These are phyloP conservation scores for Fusarium phyllophilum DNA, from an alignment of 2,329 filamentous ascomycete genomes.

Conservation along the genomic window DNA sequence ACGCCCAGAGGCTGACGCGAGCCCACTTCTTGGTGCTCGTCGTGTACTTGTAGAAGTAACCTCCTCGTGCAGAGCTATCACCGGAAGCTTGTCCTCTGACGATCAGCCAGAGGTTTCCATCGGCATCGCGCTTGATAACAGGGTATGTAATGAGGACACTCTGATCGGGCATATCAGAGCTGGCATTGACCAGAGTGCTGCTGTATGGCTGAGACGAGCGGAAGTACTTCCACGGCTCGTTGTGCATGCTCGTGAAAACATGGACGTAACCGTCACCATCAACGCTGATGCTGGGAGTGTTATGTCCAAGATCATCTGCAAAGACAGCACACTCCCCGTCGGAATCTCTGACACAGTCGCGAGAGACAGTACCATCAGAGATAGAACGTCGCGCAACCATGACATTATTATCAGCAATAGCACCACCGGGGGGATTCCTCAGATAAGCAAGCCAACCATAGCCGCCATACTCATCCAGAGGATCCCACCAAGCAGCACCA, in stretches of 20 bases:
- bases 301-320: constrained; percentile 40
- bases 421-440: constrained; percentile 37
- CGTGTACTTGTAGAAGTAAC: constrained; percentile 25
- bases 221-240: constrained; percentile 42
- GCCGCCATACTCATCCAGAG: constrained; percentile 39
- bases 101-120: constrained; percentile 15
- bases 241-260: constrained; percentile 45
- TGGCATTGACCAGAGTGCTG: constrained; percentile 32
- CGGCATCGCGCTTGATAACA: constrained; percentile 16
- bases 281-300: constrained; percentile 17
- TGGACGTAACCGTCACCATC: constrained; percentile 42
- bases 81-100: constrained; percentile 16
- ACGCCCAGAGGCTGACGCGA: constrained; percentile 24
- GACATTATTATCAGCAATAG: constrained; percentile 39
- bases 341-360: constrained; percentile 38
- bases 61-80: constrained; percentile 6
- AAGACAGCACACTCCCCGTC: constrained; percentile 35
- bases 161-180: constrained; percentile 37
- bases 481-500: constrained; percentile 43
- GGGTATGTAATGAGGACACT: constrained; percentile 23
- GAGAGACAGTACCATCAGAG: constrained; percentile 28
- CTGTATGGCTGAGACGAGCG: constrained; percentile 36
- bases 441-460: constrained; percentile 40
- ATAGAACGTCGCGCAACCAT: constrained; percentile 39
- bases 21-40: background rate